These are phyloP conservation scores for Penicillium sp. DNA, from an alignment of 2,329 filamentous ascomycete genomes.

Conservation along the genomic window DNA sequence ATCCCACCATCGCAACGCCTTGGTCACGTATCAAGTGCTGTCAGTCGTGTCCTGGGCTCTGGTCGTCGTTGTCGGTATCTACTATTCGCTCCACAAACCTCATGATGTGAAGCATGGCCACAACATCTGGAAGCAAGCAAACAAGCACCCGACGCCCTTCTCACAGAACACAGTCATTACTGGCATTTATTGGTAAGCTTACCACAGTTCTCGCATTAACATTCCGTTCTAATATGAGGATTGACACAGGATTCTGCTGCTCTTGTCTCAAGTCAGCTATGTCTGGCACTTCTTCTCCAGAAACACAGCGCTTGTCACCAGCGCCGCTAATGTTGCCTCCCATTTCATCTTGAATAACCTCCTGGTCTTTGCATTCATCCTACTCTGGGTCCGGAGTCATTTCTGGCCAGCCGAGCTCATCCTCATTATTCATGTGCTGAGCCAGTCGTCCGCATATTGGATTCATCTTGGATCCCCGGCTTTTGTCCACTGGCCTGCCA, in stretches of 20 bases:
- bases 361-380: slow-evolving; percentile 74
- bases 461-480: slow-evolving; percentile 67
- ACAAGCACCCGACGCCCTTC: slow-evolving; percentile 65
- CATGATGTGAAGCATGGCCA: slow-evolving; percentile 58
- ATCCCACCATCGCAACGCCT: slow-evolving; percentile 55
- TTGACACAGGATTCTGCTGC: slow-evolving; percentile 61
- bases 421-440: slow-evolving; percentile 75
- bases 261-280: slow-evolving; percentile 72
- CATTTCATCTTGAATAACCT: slow-evolving; percentile 87
- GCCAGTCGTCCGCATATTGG: slow-evolving; percentile 75
- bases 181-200: slow-evolving; percentile 68
- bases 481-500: slow-evolving; percentile 71
- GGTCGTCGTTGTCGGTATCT: slow-evolving; percentile 66
- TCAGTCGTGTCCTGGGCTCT: slow-evolving; percentile 72
- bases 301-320: slow-evolving; percentile 59
- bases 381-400: slow-evolving; percentile 73
- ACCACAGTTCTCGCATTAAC: neutral
- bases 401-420: slow-evolving; percentile 75
- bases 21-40: slow-evolving; percentile 72
- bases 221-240: neutral
- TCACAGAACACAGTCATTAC: slow-evolving; percentile 63
- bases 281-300: slow-evolving; percentile 70
- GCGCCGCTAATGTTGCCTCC: slow-evolving; percentile 71
- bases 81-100: slow-evolving; percentile 66
- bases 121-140: slow-evolving; percentile 73